Conservation (phyloP, 2,329 filamentous ascomycete species). For the Fusarium dimerum region DNA sequence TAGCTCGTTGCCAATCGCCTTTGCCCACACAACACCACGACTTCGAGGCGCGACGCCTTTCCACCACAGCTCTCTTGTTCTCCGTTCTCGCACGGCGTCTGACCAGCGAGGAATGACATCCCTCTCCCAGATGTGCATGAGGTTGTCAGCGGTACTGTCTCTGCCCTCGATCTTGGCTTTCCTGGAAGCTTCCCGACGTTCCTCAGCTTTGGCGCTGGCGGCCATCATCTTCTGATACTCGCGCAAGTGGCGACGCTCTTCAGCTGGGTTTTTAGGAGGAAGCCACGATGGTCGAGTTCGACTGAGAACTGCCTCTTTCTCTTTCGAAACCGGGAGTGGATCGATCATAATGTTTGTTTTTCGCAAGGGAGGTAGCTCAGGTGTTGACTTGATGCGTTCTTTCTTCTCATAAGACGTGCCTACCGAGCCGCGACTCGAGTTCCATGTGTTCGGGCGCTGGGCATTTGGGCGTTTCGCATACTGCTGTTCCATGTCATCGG, state of each 20-base stretch:
- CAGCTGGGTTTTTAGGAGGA: conserved; percentile 83
- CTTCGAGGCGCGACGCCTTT: conserved; percentile 71
- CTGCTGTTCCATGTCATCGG: conserved; percentile 57
- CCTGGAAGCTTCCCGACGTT: conserved; percentile 56
- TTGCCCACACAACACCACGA: conserved; percentile 69
- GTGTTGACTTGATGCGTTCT: conserved; percentile 61
- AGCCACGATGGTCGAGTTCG: conserved; percentile 82
- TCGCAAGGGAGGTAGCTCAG: conserved; percentile 69
- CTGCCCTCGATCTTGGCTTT: conserved; percentile 53
- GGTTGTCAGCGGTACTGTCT: conserved; percentile 55
- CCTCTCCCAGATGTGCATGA: conserved; percentile 71
- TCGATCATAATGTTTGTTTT: conserved; percentile 82
- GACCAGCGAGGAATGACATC: conserved; percentile 78
- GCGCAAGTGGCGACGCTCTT: conserved; percentile 85
- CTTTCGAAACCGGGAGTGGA: conserved; percentile 79
- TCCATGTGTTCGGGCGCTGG: conserved; percentile 44
- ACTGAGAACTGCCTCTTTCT: conserved; percentile 82
- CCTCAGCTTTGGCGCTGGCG: conserved; percentile 59
- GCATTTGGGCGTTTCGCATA: conserved; percentile 34
- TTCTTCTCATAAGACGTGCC: conserved; percentile 44
- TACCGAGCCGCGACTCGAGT: conserved; percentile 35
- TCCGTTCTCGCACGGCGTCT: conserved; percentile 65
- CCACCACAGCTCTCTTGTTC: conserved; percentile 81
- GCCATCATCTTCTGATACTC: conserved; percentile 85
- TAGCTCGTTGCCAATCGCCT: conserved; percentile 73